A percentile compares a stretch with the other conserved stretches of the same genome.
Evolutionary conservation across 169 alveolate genomes (phyloP).

Genomic region (Eimeria sp.): DNA sequence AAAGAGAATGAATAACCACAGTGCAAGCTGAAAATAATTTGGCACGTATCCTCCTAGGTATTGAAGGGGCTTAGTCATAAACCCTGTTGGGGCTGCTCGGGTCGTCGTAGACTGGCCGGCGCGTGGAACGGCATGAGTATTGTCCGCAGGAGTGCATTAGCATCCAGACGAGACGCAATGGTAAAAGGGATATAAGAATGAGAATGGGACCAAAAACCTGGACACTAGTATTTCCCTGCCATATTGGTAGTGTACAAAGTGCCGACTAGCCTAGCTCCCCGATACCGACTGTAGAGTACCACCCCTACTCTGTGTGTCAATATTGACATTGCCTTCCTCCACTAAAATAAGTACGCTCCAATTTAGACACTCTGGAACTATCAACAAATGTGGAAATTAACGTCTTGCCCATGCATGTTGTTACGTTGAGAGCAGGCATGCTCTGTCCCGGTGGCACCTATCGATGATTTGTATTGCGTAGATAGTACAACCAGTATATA

Average conservation of each 20-base stretch:
- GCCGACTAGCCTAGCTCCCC: neutral
- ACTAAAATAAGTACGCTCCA: neutral
- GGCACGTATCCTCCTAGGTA: neutral
- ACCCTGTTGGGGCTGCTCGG: conserved; percentile 20
- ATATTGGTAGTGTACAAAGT: neutral
- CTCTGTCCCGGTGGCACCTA: neutral
- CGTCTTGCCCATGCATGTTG: neutral
- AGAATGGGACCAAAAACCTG: neutral
- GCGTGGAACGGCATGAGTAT: neutral
- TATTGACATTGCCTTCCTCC: no score
- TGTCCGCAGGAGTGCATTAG: neutral
- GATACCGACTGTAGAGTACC: neutral
- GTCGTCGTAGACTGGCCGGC: neutral
- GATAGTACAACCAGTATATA: neutral
- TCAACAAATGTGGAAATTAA: neutral
- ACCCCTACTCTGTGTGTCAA: neutral
- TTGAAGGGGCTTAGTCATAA: neutral
- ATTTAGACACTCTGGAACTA: neutral
- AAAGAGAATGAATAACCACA: neutral
- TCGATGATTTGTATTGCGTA: neutral
- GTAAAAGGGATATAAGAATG: neutral
- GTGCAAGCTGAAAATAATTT: neutral
- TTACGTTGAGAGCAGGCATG: neutral
- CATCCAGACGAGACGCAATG: neutral
- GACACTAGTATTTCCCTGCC: neutral